Conservation (phyloP, 345 rosid genomes). For the Eucalyptus albens region DNA sequence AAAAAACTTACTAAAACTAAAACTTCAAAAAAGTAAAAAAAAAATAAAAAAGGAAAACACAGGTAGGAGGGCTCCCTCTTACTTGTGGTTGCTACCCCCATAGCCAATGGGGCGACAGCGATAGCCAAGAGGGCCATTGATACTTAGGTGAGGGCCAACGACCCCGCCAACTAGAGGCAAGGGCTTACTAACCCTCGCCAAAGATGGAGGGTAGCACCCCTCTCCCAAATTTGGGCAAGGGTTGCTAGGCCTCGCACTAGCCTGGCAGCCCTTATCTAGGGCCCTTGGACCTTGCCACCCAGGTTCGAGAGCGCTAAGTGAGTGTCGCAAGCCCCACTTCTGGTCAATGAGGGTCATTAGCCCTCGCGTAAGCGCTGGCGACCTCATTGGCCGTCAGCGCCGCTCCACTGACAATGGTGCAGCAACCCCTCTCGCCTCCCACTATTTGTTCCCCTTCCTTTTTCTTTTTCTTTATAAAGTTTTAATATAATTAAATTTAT, state of each 20-base stretch:
- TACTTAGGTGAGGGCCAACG: accelerated
- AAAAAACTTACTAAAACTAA: too few species aligned
- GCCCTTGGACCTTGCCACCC: too few species aligned
- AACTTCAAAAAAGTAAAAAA: too few species aligned
- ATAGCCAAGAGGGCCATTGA: accelerated
- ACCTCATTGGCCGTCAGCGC: accelerated
- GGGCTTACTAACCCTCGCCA: too few species aligned
- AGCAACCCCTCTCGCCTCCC: accelerated
- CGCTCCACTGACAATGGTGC: accelerated
- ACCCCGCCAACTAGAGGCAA: accelerated
- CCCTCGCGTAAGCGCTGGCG: accelerated
- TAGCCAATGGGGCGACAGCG: accelerated
- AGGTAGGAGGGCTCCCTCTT: too few species aligned
- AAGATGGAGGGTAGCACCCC: too few species aligned
- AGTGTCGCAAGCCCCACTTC: too few species aligned
- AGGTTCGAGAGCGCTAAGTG: accelerated
- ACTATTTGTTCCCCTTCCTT: too few species aligned
- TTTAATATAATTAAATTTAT: too few species aligned
- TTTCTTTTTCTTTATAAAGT: too few species aligned
- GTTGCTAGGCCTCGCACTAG: accelerated
- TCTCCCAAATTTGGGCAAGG: accelerated
- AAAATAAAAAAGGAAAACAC: too few species aligned
- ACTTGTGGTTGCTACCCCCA: too few species aligned
- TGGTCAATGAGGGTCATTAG: accelerated
- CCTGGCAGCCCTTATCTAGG: accelerated